Base-by-base conservation (phyloP, 2,329 filamentous ascomycete species). In the Pestalotiopsis sp. region DNA sequence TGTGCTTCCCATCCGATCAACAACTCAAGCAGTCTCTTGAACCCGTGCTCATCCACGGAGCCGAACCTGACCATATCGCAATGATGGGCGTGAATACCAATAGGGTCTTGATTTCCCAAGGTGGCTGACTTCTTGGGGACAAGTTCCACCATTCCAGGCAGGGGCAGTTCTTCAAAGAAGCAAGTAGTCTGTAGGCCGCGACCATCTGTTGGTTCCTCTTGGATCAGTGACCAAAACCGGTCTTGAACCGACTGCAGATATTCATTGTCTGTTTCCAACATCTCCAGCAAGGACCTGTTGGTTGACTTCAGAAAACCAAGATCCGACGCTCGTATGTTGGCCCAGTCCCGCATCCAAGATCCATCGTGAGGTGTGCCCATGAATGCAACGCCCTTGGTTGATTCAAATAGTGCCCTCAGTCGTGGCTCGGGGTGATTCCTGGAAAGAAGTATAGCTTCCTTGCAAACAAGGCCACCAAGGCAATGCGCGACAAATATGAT, bases 281-380 rank as follows among this genome's bases (percentile, higher is more conserved):
- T 67, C 4, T 68, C 41, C 2, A 82, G 58, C 1, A 81, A 69
- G 20, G 71, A 70, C 38, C 63, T 76, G 69, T 81, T 81, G 31
- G 71, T 75, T 3, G 74, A 74, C 65, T 76, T 80, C 13, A 79
- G 20, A 2, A 80, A 3, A 1, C 78, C 77, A 1, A 82, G 66
- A 23, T 70, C 71, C 2, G 68, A 69, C 23, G 71, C 77, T 0
- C 76, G 74, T n/a, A 79, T 75, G 13, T 69, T 73, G 0, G 74
- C 75, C 80, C 78, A 82, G 39, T 77, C 63, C 0, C 80, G 79
- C 67, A 79, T 72, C 75, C 74, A 77, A 0, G 78, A 72, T 4
- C 79, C 80, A 17, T 63, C 72, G 67, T 82, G 79, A 31, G 81
- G 81, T 1, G 80, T 81, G 3, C 81, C 79, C 72, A 82, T 76